A percentile compares a stretch with the other conserved stretches of the same genome.
phyloP scores from a whole-genome alignment of 139 green algal genomes.

The Haematococcus lacustris region DNA sequence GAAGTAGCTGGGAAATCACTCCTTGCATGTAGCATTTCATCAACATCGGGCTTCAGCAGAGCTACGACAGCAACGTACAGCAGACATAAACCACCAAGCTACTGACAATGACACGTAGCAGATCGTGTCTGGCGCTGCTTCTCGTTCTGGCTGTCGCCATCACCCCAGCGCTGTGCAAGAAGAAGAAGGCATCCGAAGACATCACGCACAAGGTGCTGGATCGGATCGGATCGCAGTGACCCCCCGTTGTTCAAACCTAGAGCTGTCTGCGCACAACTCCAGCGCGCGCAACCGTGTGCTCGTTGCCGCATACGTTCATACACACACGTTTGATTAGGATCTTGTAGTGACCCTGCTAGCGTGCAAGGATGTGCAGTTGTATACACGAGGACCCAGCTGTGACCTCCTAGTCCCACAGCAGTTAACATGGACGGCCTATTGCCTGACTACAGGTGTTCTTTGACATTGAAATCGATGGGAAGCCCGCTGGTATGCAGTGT shows the following conservation, averaged over 20 bases:
- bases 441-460: constrained; percentile 44
- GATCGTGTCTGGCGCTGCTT: no score
- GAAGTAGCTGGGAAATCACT: no score
- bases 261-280: neutral
- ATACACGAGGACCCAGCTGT: neutral
- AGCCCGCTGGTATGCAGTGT: constrained; percentile 30
- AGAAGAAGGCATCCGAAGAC: neutral
- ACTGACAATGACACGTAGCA: no score
- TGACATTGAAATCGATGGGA: constrained; percentile 62
- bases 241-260: no score
- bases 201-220: constrained; percentile 2
- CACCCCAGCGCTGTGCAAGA: no score
- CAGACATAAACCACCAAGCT: no score
- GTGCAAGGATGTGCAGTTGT: neutral
- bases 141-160: no score
- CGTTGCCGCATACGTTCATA: neutral
- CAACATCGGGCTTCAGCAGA: no score
- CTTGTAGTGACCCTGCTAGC: neutral
- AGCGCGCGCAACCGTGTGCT: neutral
- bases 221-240: no score
- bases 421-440: no score
- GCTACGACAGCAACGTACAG: no score
- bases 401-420: neutral
- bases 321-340: neutral
- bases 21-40: no score